Evolutionary conservation across 805 yeast genomes (phyloP), one percentile per base, ranked within the genome.

Genomic region (Barnettozyma wickerhamii): DNA sequence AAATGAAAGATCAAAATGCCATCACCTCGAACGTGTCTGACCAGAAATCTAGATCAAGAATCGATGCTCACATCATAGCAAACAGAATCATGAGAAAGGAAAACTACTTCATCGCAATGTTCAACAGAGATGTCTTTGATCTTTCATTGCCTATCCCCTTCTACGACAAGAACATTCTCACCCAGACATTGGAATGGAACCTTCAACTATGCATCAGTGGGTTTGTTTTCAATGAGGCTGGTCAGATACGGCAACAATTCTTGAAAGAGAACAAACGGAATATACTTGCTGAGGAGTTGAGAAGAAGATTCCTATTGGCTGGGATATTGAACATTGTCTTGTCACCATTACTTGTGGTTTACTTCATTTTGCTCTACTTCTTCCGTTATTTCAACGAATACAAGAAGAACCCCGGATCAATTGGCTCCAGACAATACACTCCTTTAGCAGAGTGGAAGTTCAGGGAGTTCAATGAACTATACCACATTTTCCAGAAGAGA

Each of bases 41-140:
- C 55, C 68, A 79, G 43, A 81, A 76, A 45, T 79, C 89, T 1
- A 84, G 84, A 53, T 76, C 79, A 38, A 70, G 90, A 48, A 71
- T 93, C 39, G 91, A 86, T 55, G 95, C 98, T 4, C 96, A 90
- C 60, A 93, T 84, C 53, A 86, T 93, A 38, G 98, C 97, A 12
- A 95, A 93, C 58, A 70, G 99, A 43, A 84, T 93, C 42, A 90
- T 93, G 99, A 71, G 99, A 45, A 86, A 81, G 50, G 99, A 93
- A 46, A 93, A 93, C 58, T 93, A 90, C 60, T 72, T 89, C 71
- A 88, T 93, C 56, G 96, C 97, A 1, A 63, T 93, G 50, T 80
- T 86, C 53, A 90, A 88, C 62, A 85, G 81, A 50, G 78, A 84
- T 43, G 66, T 91, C 1, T 63, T 91, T 32, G 84, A 84, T 53